phyloP scores from a whole-genome alignment of 495 filamentous ascomycete genomes.

The Staphylotrichum tortipilum region DNA sequence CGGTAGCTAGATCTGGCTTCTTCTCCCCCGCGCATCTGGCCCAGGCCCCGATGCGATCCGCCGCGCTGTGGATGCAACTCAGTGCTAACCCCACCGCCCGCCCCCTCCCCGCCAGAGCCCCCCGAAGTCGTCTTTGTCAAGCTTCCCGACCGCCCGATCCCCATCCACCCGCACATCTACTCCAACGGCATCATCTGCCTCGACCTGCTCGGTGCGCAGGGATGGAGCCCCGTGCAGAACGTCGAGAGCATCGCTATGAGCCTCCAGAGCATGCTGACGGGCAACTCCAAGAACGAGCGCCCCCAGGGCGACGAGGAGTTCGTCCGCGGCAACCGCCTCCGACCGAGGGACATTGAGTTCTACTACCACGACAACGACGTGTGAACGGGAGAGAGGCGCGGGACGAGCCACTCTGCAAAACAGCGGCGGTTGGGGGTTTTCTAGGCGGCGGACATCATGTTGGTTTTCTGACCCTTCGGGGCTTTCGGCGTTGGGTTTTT shows the following conservation, averaged over 20 bases:
- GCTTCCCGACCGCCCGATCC: slow-evolving; percentile 61
- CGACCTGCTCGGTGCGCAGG: slow-evolving; percentile 75
- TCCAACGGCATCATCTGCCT: slow-evolving; percentile 97
- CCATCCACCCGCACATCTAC: slow-evolving; percentile 96
- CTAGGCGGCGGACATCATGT: background rate
- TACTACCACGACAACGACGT: slow-evolving; percentile 81
- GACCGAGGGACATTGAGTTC: slow-evolving; percentile 80
- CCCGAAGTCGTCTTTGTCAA: slow-evolving; percentile 86
- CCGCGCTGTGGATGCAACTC: too few relatives aligned
- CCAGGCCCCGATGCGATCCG: too few relatives aligned
- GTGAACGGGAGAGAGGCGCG: too few relatives aligned
- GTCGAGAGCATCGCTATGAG: slow-evolving; percentile 97
- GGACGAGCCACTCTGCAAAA: background rate
- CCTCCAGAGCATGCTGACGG: slow-evolving; percentile 95
- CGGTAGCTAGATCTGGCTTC: too few relatives aligned
- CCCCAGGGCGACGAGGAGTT: slow-evolving; percentile 83
- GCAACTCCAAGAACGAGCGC: slow-evolving; percentile 81
- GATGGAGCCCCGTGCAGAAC: slow-evolving; percentile 94
- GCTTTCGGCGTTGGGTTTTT: background rate
- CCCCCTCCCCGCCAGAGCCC: slow-evolving; percentile 71
- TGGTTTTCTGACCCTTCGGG: background rate
- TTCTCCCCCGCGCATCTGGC: too few relatives aligned
- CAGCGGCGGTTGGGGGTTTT: background rate
- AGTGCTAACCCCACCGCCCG: background rate
- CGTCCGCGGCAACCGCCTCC: slow-evolving; percentile 62